A percentile compares a stretch with the other conserved stretches of the same genome.
Evolutionary conservation across 2,329 filamentous ascomycete species (phyloP).

Genomic region (Graphium sp.): DNA sequence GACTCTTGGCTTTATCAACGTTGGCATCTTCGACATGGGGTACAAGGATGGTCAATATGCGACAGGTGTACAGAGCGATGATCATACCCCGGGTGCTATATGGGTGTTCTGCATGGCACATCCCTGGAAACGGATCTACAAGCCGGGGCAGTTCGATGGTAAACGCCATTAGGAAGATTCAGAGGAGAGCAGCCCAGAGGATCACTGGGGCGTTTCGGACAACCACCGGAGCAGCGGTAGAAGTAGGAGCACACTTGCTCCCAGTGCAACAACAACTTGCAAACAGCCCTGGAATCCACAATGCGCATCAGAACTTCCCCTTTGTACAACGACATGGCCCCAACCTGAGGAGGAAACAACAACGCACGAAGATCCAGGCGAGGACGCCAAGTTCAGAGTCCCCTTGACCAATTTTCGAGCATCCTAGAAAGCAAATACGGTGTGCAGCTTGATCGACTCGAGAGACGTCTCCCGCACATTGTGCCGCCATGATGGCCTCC

Average conservation of each 20-base stretch:
- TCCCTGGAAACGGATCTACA: slow-evolving; percentile 2
- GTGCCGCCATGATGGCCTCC: slow-evolving; percentile 4
- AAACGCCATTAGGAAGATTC: slow-evolving; percentile 7
- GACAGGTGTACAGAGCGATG: slow-evolving; percentile 11
- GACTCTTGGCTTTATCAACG: slow-evolving; percentile 9
- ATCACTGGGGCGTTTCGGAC: slow-evolving; percentile 11
- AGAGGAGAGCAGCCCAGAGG: slow-evolving; percentile 10
- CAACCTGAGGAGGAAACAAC: not conserved
- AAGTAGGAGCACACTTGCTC: slow-evolving; percentile 11
- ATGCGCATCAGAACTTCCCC: slow-evolving; percentile 8
- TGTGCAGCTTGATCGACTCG: slow-evolving; percentile 5
- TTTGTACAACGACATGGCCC: slow-evolving; percentile 5
- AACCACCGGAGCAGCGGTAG: slow-evolving; percentile 9
- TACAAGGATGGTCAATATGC: slow-evolving; percentile 8
- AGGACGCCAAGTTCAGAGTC: slow-evolving; percentile 3
- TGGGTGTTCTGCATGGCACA: slow-evolving; percentile 11
- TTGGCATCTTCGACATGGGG: slow-evolving; percentile 10
- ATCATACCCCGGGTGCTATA: slow-evolving; percentile 11
- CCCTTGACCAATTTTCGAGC: slow-evolving; percentile 5
- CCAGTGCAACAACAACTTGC: slow-evolving; percentile 9
- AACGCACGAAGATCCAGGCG: no score
- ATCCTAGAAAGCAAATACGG: slow-evolving; percentile 5
- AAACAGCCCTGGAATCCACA: slow-evolving; percentile 9
- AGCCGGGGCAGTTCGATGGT: slow-evolving; percentile 6
- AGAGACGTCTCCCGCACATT: slow-evolving; percentile 5